phyloP scores from a whole-genome alignment of 768 basidiomycete species.

The Macrolepiota dolichaula region DNA sequence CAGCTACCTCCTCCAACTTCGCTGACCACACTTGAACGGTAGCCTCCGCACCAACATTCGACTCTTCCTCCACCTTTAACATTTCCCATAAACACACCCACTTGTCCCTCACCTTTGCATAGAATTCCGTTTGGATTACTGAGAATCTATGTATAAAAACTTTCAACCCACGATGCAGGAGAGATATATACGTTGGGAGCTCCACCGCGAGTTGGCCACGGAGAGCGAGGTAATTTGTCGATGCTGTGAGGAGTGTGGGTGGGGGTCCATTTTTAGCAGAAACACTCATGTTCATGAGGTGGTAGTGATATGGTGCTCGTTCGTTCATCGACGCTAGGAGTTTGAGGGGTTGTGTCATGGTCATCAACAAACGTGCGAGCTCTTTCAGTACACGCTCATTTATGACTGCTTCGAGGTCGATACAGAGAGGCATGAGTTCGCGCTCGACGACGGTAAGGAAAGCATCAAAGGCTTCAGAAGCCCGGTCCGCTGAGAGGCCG shows the following conservation, averaged over 20 bases:
- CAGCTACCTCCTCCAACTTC: constrained; percentile 67
- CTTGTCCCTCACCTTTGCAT: constrained; percentile 51
- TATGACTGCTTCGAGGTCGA: constrained; percentile 51
- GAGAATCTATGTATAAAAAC: constrained; percentile 50
- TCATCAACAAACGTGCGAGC: constrained; percentile 53
- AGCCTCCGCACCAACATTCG: constrained; percentile 64
- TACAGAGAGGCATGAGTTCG: constrained; percentile 48
- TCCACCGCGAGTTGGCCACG: constrained; percentile 70
- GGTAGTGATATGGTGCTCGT: constrained; percentile 69
- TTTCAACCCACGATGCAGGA: constrained; percentile 62
- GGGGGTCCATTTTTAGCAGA: constrained; percentile 64
- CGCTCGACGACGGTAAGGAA: constrained; percentile 58
- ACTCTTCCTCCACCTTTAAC: constrained; percentile 65
- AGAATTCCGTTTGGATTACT: constrained; percentile 58
- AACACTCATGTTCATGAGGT: constrained; percentile 64
- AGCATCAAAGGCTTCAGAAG: constrained; percentile 66
- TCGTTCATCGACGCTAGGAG: constrained; percentile 70
- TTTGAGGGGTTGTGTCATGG: constrained; percentile 59
- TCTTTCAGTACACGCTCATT: constrained; percentile 53
- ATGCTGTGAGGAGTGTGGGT: constrained; percentile 64
- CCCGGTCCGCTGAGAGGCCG: constrained; percentile 46
- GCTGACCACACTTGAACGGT: constrained; percentile 69
- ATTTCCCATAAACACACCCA: constrained; percentile 89
- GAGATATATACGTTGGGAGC: constrained; percentile 58
- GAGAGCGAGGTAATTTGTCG: constrained; percentile 73